Base-by-base conservation (phyloP, 495 filamentous ascomycete genomes). In the Hypoxylon fragiforme region DNA sequence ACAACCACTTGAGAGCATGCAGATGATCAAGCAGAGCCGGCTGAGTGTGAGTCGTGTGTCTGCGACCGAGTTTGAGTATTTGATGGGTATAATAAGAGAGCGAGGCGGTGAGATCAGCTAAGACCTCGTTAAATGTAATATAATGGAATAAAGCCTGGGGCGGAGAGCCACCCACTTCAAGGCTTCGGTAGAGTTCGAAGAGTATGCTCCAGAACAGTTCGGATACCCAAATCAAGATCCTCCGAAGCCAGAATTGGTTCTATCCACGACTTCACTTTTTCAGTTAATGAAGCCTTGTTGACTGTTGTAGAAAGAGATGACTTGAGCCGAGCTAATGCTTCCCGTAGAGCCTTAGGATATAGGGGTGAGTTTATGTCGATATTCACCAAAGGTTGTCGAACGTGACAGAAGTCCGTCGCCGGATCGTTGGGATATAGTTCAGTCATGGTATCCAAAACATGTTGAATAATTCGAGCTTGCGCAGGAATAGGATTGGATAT, bases 41-140 rank as follows among this genome's bases (percentile, higher is more conserved):
- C 70, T 97, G 19, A 97, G 92, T 68, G 91, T 98, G 16, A 89
- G 86, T 32, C 83, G 81, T 32, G 90, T 98, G 11, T 79, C 75
- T 3, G 71, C 74, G 20, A 73, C 70, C 0, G 87, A 97, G 69
- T 98, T 92, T 89, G 75, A 88, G 16, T 92, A 87, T 64, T 83
- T 98, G 50, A 76, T 86, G 60, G 70, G 72, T 3, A 61, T 83
- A 7, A 80, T 79, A 26, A 68, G 75, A 54, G 65, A 73, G 66
- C 58, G 49, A 32, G 62, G 65, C n/a, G 65, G 65, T 12, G 65
- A 61, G 53, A 50, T 34, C 31, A 16, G 36, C 16, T 62, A 44
- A 50, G 20, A 22, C 21, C 26, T 28, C 36, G 31, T 22, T 32
- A 14, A 15, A 34, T 30, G 21, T 9, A 19, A 14, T 19, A 9